Conservation (phyloP, 176 grass and related monocot genomes). For the Juncus effusus region DNA sequence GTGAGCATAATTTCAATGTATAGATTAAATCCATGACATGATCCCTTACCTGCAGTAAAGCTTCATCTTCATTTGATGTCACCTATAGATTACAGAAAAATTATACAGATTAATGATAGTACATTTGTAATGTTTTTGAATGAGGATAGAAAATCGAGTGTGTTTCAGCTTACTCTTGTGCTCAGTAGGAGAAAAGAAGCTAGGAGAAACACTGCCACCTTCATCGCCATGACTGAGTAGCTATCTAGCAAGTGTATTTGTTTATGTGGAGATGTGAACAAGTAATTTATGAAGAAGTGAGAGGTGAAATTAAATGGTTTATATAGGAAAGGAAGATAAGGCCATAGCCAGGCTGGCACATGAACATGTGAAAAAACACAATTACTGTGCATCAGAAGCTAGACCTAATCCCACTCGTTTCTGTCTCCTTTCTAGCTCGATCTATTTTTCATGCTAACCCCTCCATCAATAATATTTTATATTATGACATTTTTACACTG, state of each 20-base stretch:
- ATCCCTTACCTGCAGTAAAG: background rate
- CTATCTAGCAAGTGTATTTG: too few relatives aligned
- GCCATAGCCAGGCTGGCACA: background rate
- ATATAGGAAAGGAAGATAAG: constrained; percentile 27
- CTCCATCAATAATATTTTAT: too few relatives aligned
- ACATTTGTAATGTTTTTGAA: background rate
- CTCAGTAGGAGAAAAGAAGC: constrained; percentile 31
- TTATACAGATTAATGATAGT: background rate
- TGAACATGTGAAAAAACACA: background rate
- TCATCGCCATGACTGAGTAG: constrained; percentile 23
- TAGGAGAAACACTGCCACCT: constrained; percentile 27
- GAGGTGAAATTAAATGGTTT: constrained; percentile 19
- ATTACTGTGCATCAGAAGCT: too few relatives aligned
- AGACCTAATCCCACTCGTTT: too few relatives aligned
- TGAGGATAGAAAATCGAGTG: background rate
- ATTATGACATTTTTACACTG: too few relatives aligned
- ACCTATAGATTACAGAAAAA: constrained; percentile 18
- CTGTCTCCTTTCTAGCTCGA: too few relatives aligned
- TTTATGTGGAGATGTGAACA: background rate
- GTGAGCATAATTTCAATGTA: background rate
- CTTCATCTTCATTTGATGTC: constrained; percentile 22
- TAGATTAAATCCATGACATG: background rate
- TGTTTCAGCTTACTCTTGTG: constrained; percentile 19
- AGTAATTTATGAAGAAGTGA: background rate
- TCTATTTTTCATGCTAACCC: too few relatives aligned